These are phyloP conservation scores for Ceriops tagal DNA, from an alignment of 345 rosid genomes.

Conservation along the genomic window DNA sequence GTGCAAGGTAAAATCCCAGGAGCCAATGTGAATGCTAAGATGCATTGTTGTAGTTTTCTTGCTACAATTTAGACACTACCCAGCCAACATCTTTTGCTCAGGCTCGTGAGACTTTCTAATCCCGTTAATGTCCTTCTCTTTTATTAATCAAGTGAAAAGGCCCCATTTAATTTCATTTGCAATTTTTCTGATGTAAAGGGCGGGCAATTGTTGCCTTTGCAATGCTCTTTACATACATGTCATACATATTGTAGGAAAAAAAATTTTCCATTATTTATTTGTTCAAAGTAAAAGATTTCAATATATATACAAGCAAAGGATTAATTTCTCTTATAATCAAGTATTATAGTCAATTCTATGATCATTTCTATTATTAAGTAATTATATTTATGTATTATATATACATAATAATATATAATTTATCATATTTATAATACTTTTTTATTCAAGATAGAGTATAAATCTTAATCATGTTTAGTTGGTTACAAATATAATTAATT, in stretches of 20 bases:
- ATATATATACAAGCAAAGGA: no score
- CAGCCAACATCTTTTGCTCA: background rate
- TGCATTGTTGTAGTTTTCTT: background rate
- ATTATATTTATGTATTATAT: no score
- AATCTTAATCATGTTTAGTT: no score
- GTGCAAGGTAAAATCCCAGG: constrained; percentile 12
- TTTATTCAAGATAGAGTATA: no score
- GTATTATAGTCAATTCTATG: no score
- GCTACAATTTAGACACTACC: background rate
- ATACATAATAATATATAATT: no score
- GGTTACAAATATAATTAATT: no score
- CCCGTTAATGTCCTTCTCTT: constrained; percentile 6
- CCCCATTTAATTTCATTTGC: constrained; percentile 8
- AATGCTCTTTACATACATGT: background rate
- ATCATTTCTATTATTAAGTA: no score
- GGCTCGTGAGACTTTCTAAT: background rate
- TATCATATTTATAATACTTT: no score
- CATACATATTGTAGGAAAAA: background rate
- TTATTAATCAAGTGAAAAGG: background rate
- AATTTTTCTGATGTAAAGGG: background rate
- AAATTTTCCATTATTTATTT: no score
- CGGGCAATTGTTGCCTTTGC: constrained; percentile 2
- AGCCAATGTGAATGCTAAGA: background rate
- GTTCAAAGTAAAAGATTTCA: no score
- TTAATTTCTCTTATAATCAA: no score